Evolutionary conservation across 345 rosid species (phyloP), one percentile per base, ranked within the genome.

Genomic region (Lagerstroemia speciosa): DNA sequence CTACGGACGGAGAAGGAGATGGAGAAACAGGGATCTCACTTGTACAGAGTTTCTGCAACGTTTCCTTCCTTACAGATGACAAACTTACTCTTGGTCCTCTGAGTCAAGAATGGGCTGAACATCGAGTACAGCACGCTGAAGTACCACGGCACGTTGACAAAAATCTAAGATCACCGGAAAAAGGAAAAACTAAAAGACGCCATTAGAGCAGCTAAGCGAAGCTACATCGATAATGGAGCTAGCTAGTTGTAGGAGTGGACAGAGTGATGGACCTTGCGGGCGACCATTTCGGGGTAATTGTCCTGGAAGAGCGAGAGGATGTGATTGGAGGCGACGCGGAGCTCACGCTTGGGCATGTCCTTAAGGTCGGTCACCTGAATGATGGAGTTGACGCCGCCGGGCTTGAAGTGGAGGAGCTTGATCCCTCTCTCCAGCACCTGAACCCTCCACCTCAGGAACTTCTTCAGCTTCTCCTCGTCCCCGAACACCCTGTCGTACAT

Each of bases 211-310:
- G 10, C 46, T 41, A 69, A 33, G 15, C 46, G 61, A 24, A 22
- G 10, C 19, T 3, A 19, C 12, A 43, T 5, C 48, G 60, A 4
- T n/a, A n/a, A n/a, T n/a, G n/a, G 66, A 65, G 43, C 66, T 50
- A 1, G 38, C 8, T 41, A 37, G 8, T 33, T 22, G 26, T 32
- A 32, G 9, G 22, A 22, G 5, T 4, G 33, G 37, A n/a, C 46
- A 24, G 34, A 0, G 36, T 0, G 22, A 5, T 16, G 16, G 70
- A 94, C 99, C 99, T 95, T 95, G 26, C 96, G 89, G 71, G 98
- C 99, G 29, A 95, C 99, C 99, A 92, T 87, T 72, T 95, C 99
- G 29, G 99, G 99, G 77, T 95, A 95, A 80, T 95, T 95, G 71
- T 95, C 97, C 71, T 95, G 99, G 40, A 95, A 95, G 27, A 95